phyloP scores from a whole-genome alignment of 2,329 filamentous ascomycete genomes.

The Fonsecaea pugnacius region DNA sequence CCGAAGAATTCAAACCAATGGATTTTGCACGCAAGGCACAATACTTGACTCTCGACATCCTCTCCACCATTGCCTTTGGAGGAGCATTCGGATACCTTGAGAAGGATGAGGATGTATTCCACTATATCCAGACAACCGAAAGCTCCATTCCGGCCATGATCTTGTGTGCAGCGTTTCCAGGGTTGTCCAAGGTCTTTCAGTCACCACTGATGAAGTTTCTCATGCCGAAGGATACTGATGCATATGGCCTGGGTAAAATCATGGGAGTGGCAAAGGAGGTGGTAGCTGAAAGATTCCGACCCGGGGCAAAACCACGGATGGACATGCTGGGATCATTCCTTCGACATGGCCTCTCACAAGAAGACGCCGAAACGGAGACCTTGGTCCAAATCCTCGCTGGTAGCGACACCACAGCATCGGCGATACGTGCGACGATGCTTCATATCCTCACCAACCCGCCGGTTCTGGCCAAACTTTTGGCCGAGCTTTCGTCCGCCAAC shows the following conservation, averaged over 20 bases:
- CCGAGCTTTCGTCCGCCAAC: conserved; percentile 42
- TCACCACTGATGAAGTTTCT: conserved; percentile 22
- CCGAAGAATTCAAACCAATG: conserved; percentile 16
- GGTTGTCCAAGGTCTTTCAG: conserved; percentile 29
- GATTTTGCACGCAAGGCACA: conserved; percentile 29
- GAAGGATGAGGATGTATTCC: conserved; percentile 27
- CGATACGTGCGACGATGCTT: conserved; percentile 25
- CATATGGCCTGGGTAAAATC: conserved; percentile 31
- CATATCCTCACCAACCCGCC: conserved; percentile 25
- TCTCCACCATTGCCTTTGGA: conserved; percentile 31
- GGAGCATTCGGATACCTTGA: conserved; percentile 30
- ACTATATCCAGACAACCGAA: conserved; percentile 26
- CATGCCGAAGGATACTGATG: conserved; percentile 29
- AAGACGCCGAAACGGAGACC: conserved; percentile 28
- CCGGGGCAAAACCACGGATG: conserved; percentile 24
- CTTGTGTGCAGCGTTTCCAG: conserved; percentile 30
- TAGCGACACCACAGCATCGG: conserved; percentile 50
- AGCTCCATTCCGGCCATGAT: conserved; percentile 29
- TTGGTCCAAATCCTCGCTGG: conserved; percentile 45
- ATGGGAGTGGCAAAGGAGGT: conserved; percentile 33
- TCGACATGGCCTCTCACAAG: conserved; percentile 34
- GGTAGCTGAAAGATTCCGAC: conserved; percentile 34
- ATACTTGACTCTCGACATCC: conserved; percentile 33
- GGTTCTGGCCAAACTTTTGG: conserved; percentile 43
- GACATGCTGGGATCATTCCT: conserved; percentile 43